These are phyloP conservation scores for Pyracantha coccinea DNA, from an alignment of 331 rosid genomes.

Conservation along the genomic window DNA sequence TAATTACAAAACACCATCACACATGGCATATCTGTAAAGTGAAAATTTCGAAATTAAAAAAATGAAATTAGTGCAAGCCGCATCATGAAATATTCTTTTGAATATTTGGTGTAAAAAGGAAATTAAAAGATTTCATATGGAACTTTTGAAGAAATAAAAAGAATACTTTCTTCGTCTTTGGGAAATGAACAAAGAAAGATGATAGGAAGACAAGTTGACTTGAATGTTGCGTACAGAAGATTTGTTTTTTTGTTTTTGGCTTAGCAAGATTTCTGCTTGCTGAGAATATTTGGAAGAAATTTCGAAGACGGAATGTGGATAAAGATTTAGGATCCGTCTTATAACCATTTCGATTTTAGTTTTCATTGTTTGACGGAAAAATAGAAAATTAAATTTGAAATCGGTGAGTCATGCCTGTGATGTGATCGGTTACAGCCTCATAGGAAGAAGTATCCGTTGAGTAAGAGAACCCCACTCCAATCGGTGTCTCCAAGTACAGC, in stretches of 20 bases:
- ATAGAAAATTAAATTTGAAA: neutral
- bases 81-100: constrained; percentile 14
- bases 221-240: constrained; percentile 18
- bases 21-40: constrained; percentile 39
- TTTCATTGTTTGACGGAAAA: too few species aligned
- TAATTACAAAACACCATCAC: constrained; percentile 10
- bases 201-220: constrained; percentile 28
- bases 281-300: neutral
- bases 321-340: too few species aligned
- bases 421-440: constrained; percentile 38
- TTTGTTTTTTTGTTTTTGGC: neutral
- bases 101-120: constrained; percentile 18
- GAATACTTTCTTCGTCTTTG: neutral
- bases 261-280: constrained; percentile 2
- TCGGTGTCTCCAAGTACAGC: constrained; percentile 49
- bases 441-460: constrained; percentile 36
- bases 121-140: constrained; percentile 21
- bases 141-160: constrained; percentile 16
- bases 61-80: constrained; percentile 10
- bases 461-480: constrained; percentile 58
- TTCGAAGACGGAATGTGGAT: neutral
- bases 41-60: neutral
- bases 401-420: constrained; percentile 27
- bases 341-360: neutral
- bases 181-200: constrained; percentile 1